Evolutionary conservation across 2,329 filamentous ascomycete species (phyloP), one percentile per base, ranked within the genome.

Genomic region (Ophiostoma perfectum): DNA sequence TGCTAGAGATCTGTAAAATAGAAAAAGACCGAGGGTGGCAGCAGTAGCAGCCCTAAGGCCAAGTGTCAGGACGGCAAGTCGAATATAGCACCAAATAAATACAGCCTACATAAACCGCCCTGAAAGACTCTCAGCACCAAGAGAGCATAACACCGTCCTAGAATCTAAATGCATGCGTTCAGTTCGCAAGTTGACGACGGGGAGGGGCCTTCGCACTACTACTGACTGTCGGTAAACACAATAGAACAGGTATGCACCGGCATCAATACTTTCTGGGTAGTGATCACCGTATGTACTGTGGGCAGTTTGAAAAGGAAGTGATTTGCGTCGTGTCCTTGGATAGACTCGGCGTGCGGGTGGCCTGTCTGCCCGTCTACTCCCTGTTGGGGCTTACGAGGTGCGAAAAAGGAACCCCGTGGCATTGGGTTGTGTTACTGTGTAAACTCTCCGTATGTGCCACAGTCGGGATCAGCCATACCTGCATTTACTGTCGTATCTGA

Each of bases 1-100:
- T 60, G 55, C 55, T 60, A 60, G 55, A 60, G 27, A 39, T 60
- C 27, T 60, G 6, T 18, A 4, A 38, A 60, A 60, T 60, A 60
- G 55, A 38, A 60, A 60, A 60, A 60, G 55, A 60, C 4, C 9
- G 27, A 18, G 27, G 5, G 55, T 12, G 55, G 18, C 27, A 60
- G 27, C 27, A 12, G 55, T 27, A 38, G 27, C 27, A 60, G 27
- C 27, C 55, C 55, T 27, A 12, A 16, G 14, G 55, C 55, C 55
- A 58, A 58, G 52, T 6, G n/a, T 18, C 18, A 18, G 14, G 38
- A 60, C 27, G 4, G 27, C 55, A 60, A 60, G 55, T 36, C 55
- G 55, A 39, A 60, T 38, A 39, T 60, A 12, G 7, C 11, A 27
- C 27, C 27, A 27, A 27, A 27, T 27, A 1, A 27, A 27, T 27